Percentiles rank a stretch among this genome's conserved stretches.
Evolutionary conservation across 352 stramenopile genomes (phyloP).

Genomic region (Pythium brassicae): DNA sequence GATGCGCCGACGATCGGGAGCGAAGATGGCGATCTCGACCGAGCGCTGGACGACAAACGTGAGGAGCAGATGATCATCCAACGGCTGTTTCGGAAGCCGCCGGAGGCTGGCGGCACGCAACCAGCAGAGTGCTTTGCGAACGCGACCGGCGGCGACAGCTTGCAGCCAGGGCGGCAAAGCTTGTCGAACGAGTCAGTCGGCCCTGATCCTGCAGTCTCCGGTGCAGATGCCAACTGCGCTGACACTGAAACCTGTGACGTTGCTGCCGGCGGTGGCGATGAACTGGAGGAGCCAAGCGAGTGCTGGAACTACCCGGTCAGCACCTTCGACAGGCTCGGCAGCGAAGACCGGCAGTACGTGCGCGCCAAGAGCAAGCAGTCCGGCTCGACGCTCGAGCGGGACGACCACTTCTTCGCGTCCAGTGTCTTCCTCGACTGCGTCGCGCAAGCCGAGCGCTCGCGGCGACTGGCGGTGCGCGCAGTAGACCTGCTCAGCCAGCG

Average conservation of each 20-base stretch:
- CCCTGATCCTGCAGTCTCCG: too few species aligned
- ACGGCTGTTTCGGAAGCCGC: slow-evolving; percentile 3
- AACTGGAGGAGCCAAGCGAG: slow-evolving; percentile 18
- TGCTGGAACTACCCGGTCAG: slow-evolving; percentile 64
- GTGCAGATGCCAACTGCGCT: not conserved
- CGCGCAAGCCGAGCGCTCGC: slow-evolving; percentile 60
- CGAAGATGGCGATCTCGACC: not conserved
- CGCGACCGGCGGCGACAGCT: not conserved
- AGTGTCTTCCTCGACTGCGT: slow-evolving; percentile 62
- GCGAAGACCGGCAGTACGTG: slow-evolving; percentile 66
- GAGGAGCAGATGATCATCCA: slow-evolving; percentile 11
- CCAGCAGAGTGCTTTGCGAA: not conserved
- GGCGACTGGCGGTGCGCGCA: slow-evolving; percentile 46
- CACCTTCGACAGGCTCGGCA: slow-evolving; percentile 51
- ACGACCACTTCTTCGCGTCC: slow-evolving; percentile 65
- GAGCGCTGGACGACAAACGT: not conserved
- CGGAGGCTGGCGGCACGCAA: not conserved
- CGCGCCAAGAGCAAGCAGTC: slow-evolving; percentile 56
- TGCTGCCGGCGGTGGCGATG: not conserved
- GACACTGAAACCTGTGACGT: too few species aligned
- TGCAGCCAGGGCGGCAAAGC: not conserved
- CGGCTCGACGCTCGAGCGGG: slow-evolving; percentile 41
- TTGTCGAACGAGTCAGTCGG: not conserved
- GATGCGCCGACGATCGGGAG: not conserved
- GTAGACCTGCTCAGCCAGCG: slow-evolving; percentile 34